Base-by-base conservation (phyloP, 2,329 filamentous ascomycete genomes). In the Xylaria sp. region DNA sequence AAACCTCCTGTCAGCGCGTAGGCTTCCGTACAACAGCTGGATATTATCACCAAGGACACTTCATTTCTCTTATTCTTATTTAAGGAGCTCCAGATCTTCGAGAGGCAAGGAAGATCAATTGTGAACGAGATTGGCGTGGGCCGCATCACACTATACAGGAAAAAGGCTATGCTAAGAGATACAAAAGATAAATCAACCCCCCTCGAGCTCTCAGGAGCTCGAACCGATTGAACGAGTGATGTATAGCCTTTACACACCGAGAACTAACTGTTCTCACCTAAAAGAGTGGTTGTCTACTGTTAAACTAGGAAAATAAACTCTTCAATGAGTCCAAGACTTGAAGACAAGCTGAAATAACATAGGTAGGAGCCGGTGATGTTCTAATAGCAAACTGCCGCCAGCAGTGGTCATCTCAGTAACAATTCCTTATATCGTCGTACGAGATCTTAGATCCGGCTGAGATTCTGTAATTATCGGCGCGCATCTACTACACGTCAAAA, bases 391-490 rank as follows among this genome's bases (percentile, higher is more conserved):
- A 10, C 34, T 7, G 20, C n/a, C 23, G n/a, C 54, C 3, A 34
- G 8, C 12, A 39, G 41, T 15, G 5, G 37, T 18, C 20, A 25
- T 23, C 58, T 66, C 48, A 69, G 48, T 66, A 69, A 18, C 67
- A 69, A 6, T 20, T 50, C 20, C 44, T 23, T 39, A 69, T 63
- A 18, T 69, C 67, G 13, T n/a, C 58, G 13, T 50, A 60, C 3
- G 63, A 54, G 23, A 69, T 54, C 52, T 52, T 63, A 7, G 51
- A 59, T 4, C 48, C 44, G 6, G 67, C 67, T 3, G 44, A 48
- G 12, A 70, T 56, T 28, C 18, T 59, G 54, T 70, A 70, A 6
- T 37, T 61, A 41, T 70, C 64, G 25, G 48, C 34, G n/a, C 68
- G 68, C 64, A 69, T 61, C 66, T 69, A 44, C 39, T 25, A 51